Conservation (phyloP, 2,329 filamentous ascomycete genomes). For the Hymenoscyphus occultus region DNA sequence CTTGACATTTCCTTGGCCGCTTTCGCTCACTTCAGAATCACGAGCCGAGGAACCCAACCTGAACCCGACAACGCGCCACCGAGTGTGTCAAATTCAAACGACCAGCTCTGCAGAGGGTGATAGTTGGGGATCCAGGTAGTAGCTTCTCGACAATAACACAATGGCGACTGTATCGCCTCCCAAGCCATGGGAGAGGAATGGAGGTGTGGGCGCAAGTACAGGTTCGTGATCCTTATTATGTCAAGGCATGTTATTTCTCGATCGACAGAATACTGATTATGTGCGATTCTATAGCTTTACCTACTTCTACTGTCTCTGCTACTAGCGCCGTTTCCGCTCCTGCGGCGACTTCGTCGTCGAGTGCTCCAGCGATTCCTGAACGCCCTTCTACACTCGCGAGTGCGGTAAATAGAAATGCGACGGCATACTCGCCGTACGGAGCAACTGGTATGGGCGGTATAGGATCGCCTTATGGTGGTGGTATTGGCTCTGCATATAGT, state of each 20-base stretch:
- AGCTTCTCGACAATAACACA: slow-evolving; percentile 5
- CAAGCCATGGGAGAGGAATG: slow-evolving; percentile 91
- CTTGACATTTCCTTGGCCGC: background rate
- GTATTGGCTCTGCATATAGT: slow-evolving; percentile 42
- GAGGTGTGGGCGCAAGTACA: slow-evolving; percentile 29
- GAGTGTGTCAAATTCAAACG: slow-evolving; percentile 13
- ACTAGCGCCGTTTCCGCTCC: slow-evolving; percentile 43
- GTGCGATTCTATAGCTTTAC: slow-evolving; percentile 32
- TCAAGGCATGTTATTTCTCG: background rate
- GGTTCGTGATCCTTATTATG: slow-evolving; percentile 29
- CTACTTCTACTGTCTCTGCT: slow-evolving; percentile 38
- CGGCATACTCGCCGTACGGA: slow-evolving; percentile 69
- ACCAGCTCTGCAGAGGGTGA: slow-evolving; percentile 20
- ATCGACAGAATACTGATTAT: background rate
- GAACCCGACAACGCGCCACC: slow-evolving; percentile 3
- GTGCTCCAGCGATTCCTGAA: slow-evolving; percentile 70
- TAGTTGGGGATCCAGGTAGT: slow-evolving; percentile 11
- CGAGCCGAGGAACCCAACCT: background rate
- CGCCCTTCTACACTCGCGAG: slow-evolving; percentile 75
- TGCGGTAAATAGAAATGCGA: slow-evolving; percentile 83
- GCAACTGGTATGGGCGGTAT: slow-evolving; percentile 39
- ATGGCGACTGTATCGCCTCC: slow-evolving; percentile 73
- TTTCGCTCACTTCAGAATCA: background rate
- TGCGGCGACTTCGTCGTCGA: slow-evolving; percentile 41
- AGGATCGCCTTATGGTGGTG: slow-evolving; percentile 35